A percentile compares a stretch with the other conserved stretches of the same genome.
These are phyloP conservation scores for Colletotrichum paranaense DNA, from an alignment of 2,329 filamentous ascomycete genomes.

Conservation along the genomic window DNA sequence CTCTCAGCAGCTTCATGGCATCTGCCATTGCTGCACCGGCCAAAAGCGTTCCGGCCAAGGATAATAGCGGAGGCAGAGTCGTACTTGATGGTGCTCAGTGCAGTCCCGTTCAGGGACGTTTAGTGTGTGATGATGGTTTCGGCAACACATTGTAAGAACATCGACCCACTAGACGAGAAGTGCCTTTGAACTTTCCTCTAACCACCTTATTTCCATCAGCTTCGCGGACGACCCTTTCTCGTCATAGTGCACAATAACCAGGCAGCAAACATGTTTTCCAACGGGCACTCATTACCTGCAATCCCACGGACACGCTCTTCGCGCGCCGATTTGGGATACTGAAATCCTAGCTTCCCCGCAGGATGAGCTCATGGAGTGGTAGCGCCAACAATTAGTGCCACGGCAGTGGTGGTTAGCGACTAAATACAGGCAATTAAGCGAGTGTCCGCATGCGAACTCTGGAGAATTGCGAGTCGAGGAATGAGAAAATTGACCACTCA, in stretches of 20 bases:
- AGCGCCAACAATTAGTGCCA: neutral
- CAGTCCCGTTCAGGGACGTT: conserved; percentile 24
- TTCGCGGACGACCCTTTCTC: conserved; percentile 28
- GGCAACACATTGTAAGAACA: conserved; percentile 25
- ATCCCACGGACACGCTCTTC: neutral
- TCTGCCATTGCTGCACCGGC: conserved; percentile 4
- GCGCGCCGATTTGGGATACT: neutral
- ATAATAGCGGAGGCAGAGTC: conserved; percentile 5
- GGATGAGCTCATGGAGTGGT: neutral
- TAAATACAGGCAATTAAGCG: neutral
- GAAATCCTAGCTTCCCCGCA: neutral
- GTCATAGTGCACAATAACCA: neutral
- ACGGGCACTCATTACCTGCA: neutral
- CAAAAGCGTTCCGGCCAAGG: conserved; percentile 13
- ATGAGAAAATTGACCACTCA: neutral
- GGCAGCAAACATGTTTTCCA: neutral
- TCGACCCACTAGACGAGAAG: neutral
- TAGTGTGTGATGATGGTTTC: conserved; percentile 22
- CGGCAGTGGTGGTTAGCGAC: neutral
- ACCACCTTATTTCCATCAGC: neutral
- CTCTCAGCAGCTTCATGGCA: neutral
- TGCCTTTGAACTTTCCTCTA: neutral
- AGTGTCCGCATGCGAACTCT: neutral
- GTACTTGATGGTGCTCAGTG: conserved; percentile 23
- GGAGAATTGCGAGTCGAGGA: neutral